Conservation (phyloP, 129 eudicot species). For the Flaveria robusta region DNA sequence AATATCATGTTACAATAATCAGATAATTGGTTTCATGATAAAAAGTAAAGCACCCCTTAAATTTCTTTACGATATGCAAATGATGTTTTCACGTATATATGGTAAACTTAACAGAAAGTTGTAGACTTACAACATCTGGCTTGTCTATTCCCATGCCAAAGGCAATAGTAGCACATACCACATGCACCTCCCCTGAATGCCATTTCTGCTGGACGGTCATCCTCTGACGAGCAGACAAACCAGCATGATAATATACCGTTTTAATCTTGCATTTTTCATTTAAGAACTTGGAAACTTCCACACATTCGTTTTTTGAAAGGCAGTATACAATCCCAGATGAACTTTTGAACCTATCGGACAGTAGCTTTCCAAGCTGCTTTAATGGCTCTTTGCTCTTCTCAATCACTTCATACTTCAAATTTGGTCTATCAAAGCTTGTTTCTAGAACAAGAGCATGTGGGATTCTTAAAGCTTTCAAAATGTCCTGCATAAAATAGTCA, state of each 20-base stretch:
- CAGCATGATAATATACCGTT: slow-evolving; percentile 92
- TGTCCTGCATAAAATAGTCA: slow-evolving; percentile 59
- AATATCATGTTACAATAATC: not conserved
- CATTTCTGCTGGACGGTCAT: slow-evolving; percentile 82
- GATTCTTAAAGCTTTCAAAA: slow-evolving; percentile 70
- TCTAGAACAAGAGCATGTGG: slow-evolving; percentile 84
- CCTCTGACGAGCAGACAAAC: slow-evolving; percentile 91
- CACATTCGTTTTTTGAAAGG: slow-evolving; percentile 94
- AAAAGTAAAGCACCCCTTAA: not conserved
- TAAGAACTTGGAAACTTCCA: slow-evolving; percentile 80
- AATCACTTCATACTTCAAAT: slow-evolving; percentile 83
- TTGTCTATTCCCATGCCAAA: slow-evolving; percentile 99
- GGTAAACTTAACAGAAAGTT: not conserved
- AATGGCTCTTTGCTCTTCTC: slow-evolving; percentile 83
- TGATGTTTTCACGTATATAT: not conserved
- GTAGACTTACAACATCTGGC: slow-evolving; percentile 90
- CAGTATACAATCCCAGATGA: slow-evolving; percentile 89
- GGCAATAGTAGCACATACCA: slow-evolving; percentile 98
- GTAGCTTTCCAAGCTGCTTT: slow-evolving; percentile 76
- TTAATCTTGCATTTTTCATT: slow-evolving; percentile 83
- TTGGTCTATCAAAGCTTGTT: slow-evolving; percentile 92
- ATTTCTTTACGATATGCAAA: not conserved
- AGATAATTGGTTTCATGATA: not conserved
- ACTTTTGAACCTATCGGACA: slow-evolving; percentile 60
- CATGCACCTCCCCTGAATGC: slow-evolving; percentile 88